phyloP scores from a whole-genome alignment of 2,329 filamentous ascomycete species.

The Fusarium xylarioides region DNA sequence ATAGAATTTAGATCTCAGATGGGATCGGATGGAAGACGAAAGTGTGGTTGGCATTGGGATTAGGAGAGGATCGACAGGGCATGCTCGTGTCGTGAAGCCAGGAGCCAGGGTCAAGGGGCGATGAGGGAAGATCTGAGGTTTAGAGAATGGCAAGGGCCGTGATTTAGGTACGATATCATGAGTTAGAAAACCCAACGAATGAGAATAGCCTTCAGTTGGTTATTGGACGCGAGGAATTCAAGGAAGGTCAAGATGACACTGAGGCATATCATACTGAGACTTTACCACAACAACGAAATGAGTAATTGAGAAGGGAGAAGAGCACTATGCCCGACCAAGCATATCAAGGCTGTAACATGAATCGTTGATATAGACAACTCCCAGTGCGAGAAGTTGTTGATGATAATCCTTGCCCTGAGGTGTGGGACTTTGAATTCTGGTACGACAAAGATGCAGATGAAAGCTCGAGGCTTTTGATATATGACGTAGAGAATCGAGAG shows the following conservation, averaged over 20 bases:
- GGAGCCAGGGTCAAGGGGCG: conserved; percentile 9
- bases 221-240: not conserved
- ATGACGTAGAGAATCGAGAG: conserved; percentile 21
- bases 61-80: conserved; percentile 30
- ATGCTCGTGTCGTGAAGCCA: conserved; percentile 1
- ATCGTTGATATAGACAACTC: not conserved
- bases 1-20: conserved; percentile 12
- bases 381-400: not conserved
- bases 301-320: not conserved
- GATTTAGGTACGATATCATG: not conserved
- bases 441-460: not conserved
- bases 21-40: conserved; percentile 14
- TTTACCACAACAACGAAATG: conserved; percentile 2
- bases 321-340: not conserved
- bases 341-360: not conserved
- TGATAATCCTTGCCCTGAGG: not conserved
- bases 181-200: not conserved
- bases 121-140: not conserved
- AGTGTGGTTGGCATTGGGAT: not conserved
- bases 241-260: not conserved
- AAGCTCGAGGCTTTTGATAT: not conserved
- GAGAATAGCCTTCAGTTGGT: not conserved
- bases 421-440: not conserved
- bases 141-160: not conserved
- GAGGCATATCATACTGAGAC: not conserved